Conservation (phyloP, 257 asterid genomes). For the Solanum habrochaites region DNA sequence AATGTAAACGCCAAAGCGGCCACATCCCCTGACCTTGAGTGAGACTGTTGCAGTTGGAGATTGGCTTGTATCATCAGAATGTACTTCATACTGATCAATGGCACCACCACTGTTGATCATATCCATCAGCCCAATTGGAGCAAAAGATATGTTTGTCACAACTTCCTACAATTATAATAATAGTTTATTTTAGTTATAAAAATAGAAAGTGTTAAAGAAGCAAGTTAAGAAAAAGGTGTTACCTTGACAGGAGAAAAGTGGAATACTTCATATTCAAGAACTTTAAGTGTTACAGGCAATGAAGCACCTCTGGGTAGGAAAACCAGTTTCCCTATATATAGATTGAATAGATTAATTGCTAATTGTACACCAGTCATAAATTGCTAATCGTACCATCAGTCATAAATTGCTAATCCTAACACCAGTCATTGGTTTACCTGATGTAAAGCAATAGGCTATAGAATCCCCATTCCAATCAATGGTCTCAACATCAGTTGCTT, state of each 20-base stretch:
- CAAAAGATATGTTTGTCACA: conserved; percentile 32
- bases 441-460: conserved; percentile 48
- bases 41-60: conserved; percentile 32
- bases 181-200: neutral
- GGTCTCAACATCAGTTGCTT: conserved; percentile 51
- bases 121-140: conserved; percentile 83
- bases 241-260: conserved; percentile 85
- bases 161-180: conserved; percentile 33
- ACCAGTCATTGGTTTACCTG: conserved; percentile 18
- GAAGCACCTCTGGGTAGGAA: conserved; percentile 69
- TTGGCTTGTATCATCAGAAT: conserved; percentile 9
- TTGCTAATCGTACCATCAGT: neutral
- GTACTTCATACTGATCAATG: conserved; percentile 48
- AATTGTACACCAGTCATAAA: neutral
- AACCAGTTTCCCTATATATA: conserved; percentile 32
- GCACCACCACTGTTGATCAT: conserved; percentile 93
- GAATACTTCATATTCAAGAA: conserved; percentile 84
- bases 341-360: neutral
- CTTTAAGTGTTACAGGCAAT: conserved; percentile 67
- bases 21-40: conserved; percentile 70
- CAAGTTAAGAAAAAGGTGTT: conserved; percentile 6
- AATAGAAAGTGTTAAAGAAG: neutral
- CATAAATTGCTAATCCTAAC: neutral
- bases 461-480: conserved; percentile 76
- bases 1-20: conserved; percentile 64